Percentiles rank a stretch among this genome's conserved stretches.
Evolutionary conservation across 129 eudicot genomes (phyloP).

Genomic region (Ambrosia trifida): DNA sequence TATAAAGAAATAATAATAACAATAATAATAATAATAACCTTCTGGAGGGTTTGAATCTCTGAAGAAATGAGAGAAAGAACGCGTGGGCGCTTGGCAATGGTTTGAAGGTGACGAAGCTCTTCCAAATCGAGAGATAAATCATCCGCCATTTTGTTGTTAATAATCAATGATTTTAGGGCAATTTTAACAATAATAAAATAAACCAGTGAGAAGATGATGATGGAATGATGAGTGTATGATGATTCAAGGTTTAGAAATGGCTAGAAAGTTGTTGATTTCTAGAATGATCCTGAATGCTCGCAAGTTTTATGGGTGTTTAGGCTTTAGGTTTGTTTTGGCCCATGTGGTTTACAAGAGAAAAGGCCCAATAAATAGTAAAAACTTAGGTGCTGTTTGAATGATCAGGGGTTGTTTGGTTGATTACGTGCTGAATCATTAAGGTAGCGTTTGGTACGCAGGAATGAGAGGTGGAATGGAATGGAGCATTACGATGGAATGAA

Average conservation of each 20-base stretch:
- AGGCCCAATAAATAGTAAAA: too few relatives aligned
- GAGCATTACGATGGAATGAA: too few relatives aligned
- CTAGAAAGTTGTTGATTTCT: constrained; percentile 12
- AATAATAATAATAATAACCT: constrained; percentile 31
- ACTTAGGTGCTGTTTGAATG: too few relatives aligned
- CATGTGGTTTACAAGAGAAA: background rate
- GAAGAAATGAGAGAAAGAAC: constrained; percentile 64
- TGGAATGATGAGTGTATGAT: background rate
- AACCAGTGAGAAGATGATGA: background rate
- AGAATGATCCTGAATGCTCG: constrained; percentile 13
- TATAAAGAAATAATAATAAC: background rate
- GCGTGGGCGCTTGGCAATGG: constrained; percentile 81
- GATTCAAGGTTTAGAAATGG: constrained; percentile 18
- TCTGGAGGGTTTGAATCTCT: constrained; percentile 60
- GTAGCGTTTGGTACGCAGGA: too few relatives aligned
- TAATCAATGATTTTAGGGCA: constrained; percentile 1
- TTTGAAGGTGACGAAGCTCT: constrained; percentile 69
- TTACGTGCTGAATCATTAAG: too few relatives aligned
- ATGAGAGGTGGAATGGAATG: too few relatives aligned
- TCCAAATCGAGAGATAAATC: constrained; percentile 72
- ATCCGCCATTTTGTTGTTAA: constrained; percentile 55
- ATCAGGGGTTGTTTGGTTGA: too few relatives aligned
- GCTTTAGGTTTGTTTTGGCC: background rate
- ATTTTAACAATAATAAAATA: background rate
- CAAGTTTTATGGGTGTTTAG: background rate